These are phyloP conservation scores for Rhodotorula sphaerocarpa DNA, from an alignment of 768 basidiomycete species.

Conservation along the genomic window DNA sequence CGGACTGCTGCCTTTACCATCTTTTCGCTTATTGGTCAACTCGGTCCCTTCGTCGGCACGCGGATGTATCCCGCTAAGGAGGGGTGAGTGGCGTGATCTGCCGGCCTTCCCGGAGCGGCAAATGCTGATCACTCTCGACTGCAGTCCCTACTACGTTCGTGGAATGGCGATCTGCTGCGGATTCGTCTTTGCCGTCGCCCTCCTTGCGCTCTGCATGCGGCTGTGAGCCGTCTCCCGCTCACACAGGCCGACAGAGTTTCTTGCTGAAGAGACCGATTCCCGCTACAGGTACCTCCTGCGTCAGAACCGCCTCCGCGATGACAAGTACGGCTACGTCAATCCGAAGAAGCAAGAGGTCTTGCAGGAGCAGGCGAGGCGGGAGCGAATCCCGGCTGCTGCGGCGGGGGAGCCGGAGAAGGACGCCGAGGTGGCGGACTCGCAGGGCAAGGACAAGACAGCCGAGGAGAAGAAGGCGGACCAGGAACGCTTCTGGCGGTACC, in stretches of 20 bases:
- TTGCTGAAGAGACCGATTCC: background rate
- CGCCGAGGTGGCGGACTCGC: too few species aligned
- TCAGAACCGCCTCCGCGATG: constrained; percentile 3
- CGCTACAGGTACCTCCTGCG: background rate
- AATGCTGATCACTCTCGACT: background rate
- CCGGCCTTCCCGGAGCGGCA: background rate
- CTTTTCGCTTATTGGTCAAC: constrained; percentile 8
- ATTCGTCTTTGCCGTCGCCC: constrained; percentile 1
- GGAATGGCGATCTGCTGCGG: constrained; percentile 17
- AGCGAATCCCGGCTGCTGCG: too few species aligned
- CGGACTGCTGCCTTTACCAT: constrained; percentile 12
- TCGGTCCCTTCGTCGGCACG: background rate
- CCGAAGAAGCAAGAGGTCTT: background rate
- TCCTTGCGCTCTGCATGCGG: background rate
- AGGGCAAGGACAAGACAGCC: too few species aligned
- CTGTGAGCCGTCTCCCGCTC: background rate
- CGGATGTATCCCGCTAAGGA: constrained; percentile 1
- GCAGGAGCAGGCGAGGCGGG: too few species aligned
- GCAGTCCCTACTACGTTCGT: constrained; percentile 19
- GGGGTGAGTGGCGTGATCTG: background rate
- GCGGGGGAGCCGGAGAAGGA: too few species aligned
- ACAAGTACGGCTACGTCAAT: constrained; percentile 5
- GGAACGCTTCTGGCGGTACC: too few species aligned
- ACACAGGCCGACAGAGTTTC: too few species aligned
- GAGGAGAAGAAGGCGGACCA: too few species aligned